A percentile compares a stretch with the other conserved stretches of the same genome.
Evolutionary conservation across 108 stramenopile species (phyloP).

Genomic region (Epithemia pelagica): DNA sequence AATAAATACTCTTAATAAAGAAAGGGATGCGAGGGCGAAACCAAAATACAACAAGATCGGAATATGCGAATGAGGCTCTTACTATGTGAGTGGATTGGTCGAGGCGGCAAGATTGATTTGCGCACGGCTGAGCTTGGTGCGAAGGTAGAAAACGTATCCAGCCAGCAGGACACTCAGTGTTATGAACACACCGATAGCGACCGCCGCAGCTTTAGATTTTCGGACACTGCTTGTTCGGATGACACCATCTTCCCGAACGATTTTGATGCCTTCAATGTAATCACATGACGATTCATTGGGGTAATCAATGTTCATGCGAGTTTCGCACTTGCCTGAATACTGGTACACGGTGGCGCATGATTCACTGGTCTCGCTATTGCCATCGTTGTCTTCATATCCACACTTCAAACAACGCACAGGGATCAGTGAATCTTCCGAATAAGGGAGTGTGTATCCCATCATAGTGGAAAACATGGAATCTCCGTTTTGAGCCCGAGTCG

Average conservation of each 20-base stretch:
- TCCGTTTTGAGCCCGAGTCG: slow-evolving; percentile 43
- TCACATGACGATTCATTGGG: slow-evolving; percentile 74
- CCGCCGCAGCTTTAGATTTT: slow-evolving; percentile 65
- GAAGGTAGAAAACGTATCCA: slow-evolving; percentile 77
- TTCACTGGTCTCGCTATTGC: slow-evolving; percentile 43
- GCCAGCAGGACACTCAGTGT: slow-evolving; percentile 58
- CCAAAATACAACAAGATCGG: too few species aligned
- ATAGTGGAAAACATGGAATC: slow-evolving; percentile 19
- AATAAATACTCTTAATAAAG: too few species aligned
- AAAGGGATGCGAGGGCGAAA: too few species aligned
- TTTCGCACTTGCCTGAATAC: slow-evolving; percentile 76
- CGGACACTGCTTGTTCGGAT: slow-evolving; percentile 54
- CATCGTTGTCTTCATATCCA: slow-evolving; percentile 26
- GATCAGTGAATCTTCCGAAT: slow-evolving; percentile 51
- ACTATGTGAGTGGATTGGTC: slow-evolving; percentile 10
- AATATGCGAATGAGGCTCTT: too few species aligned
- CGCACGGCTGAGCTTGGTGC: slow-evolving; percentile 54
- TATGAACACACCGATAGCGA: slow-evolving; percentile 67
- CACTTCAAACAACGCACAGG: slow-evolving; percentile 46
- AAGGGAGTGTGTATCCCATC: slow-evolving; percentile 40
- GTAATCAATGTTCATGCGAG: slow-evolving; percentile 58
- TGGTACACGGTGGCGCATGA: slow-evolving; percentile 59
- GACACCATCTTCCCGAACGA: slow-evolving; percentile 73
- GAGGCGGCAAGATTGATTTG: slow-evolving; percentile 46
- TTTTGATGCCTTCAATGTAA: slow-evolving; percentile 81